Base-by-base conservation (phyloP, 345 rosid genomes). In the Moricandia arvensis region DNA sequence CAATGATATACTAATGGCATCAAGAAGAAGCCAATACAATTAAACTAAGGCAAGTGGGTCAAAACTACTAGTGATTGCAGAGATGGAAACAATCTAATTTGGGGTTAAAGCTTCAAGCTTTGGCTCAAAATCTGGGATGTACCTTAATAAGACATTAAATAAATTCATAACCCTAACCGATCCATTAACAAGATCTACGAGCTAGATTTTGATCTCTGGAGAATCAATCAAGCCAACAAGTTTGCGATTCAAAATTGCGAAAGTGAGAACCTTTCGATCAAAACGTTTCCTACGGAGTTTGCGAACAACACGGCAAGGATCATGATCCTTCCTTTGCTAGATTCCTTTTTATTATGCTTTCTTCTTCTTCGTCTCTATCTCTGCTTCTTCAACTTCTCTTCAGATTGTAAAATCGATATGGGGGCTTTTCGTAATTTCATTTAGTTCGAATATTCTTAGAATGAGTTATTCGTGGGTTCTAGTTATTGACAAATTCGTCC, bases 301-400 rank as follows among this genome's bases (percentile, higher is more conserved):
- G 89, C 86, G 71, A 90, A 88, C 75, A 90, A 82, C 41, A 86
- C 76, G 3, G 96, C 96, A 5, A 90, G 88, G 63, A 88, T 85
- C 93, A 88, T 89, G 71, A 59, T 71, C n/a, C n/a, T 34, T 34
- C 11, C 45, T 43, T 16, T 43, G 16, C 49, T n/a, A 12, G 15
- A 41, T 43, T 43, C 16, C 16, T 43, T 43, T 41, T 4, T 41
- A 12, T n/a, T n/a, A n/a, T n/a, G n/a, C n/a, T n/a, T 43, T 15
- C 49, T 43, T 43, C 13, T 55, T n/a, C 51, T 11, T 47, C 38
- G 0, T 34, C 65, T 45, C 38, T 63, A 5, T 27, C 5, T 38
- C 55, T 3, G 1, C 16, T 5, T 13, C 16, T 1, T 45, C n/a
- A 12, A 3, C 45, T 10, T 38, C 45, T 9, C 12, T 41, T 45